phyloP scores from a whole-genome alignment of 345 rosid species.

The Arabidopsis thaliana region TAIR10.1 NC_003070.9:5708501-5709000 shows the following conservation, averaged over 20 bases:
- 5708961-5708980: constrained; percentile 53
- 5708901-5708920: constrained; percentile 83
- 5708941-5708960: constrained; percentile 53
- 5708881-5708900: constrained; percentile 81
- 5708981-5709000: constrained; percentile 51
- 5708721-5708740: background rate
- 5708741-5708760: background rate
- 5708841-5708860: constrained; percentile 65
- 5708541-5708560: background rate
- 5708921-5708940: constrained; percentile 52
- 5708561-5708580: background rate
- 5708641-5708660: constrained; percentile 92
- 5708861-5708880: constrained; percentile 61
- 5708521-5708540: constrained; percentile 59
- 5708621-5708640: constrained; percentile 50
- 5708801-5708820: constrained; percentile 73
- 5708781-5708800: background rate
- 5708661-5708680: constrained; percentile 76
- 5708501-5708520: constrained; percentile 75
- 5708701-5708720: constrained; percentile 61
- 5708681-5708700: constrained; percentile 86
- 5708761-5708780: background rate
- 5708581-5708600: constrained; percentile 10
- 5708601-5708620: background rate
- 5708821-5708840: constrained; percentile 80